Percentiles rank a stretch among this genome's conserved stretches.
These are phyloP conservation scores for Suhomyces yuchorum DNA, from an alignment of 1,139 yeast genomes.

Conservation along the genomic window DNA sequence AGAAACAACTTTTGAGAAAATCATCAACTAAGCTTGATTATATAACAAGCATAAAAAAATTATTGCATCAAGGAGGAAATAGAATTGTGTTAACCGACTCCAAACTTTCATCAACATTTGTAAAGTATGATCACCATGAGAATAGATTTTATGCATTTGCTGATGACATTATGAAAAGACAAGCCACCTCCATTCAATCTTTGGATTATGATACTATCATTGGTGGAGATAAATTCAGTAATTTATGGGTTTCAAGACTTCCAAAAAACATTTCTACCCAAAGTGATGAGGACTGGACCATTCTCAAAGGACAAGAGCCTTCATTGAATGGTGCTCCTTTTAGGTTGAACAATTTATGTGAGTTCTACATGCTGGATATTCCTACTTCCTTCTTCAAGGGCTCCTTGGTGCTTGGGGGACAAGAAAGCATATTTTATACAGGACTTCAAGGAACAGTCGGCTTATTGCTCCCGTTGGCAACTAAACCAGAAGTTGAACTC, in stretches of 20 bases:
- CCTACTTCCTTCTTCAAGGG: constrained; percentile 63
- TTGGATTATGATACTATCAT: constrained; percentile 76
- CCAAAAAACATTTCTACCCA: constrained; percentile 47
- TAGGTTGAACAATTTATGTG: constrained; percentile 57
- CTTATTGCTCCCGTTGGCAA: constrained; percentile 63
- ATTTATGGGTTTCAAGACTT: constrained; percentile 65
- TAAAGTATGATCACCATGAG: constrained; percentile 52
- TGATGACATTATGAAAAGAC: constrained; percentile 70
- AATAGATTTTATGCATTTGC: constrained; percentile 64
- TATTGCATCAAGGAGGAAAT: constrained; percentile 54
- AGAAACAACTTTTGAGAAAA: constrained; percentile 74
- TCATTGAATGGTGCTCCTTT: constrained; percentile 54
- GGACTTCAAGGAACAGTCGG: constrained; percentile 88
- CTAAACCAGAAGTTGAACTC: constrained; percentile 63
- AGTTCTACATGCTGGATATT: constrained; percentile 70
- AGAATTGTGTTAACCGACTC: constrained; percentile 70
- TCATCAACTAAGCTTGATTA: constrained; percentile 46
- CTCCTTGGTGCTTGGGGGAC: constrained; percentile 59
- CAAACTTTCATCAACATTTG: constrained; percentile 60
- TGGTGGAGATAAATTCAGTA: constrained; percentile 92
- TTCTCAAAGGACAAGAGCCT: constrained; percentile 39
- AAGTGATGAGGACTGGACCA: constrained; percentile 54
- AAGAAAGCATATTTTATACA: constrained; percentile 65
- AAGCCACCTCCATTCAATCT: constrained; percentile 58
- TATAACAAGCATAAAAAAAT: constrained; percentile 47